These are phyloP conservation scores for Globisporangium emineosum DNA, from an alignment of 352 stramenopile species.

Conservation along the genomic window DNA sequence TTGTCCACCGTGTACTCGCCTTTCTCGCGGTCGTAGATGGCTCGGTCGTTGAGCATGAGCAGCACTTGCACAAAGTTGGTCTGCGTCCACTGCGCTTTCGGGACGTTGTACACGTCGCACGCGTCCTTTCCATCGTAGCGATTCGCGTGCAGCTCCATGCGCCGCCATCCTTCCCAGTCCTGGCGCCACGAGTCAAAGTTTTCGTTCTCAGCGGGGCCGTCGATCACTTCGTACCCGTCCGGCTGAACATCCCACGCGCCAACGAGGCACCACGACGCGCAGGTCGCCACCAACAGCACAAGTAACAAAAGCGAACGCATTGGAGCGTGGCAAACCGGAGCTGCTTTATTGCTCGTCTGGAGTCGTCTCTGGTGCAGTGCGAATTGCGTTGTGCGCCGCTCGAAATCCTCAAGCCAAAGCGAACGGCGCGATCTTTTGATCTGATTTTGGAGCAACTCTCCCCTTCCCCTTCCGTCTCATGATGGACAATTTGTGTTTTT, in stretches of 20 bases:
- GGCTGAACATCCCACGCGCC: constrained; percentile 69
- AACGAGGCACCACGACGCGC: not conserved
- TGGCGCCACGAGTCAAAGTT: constrained; percentile 45
- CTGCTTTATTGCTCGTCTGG: not conserved
- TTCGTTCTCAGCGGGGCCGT: constrained; percentile 39
- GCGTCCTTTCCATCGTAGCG: constrained; percentile 52
- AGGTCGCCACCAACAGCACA: constrained; percentile 12
- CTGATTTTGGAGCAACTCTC: not conserved
- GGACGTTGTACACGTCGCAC: constrained; percentile 76
- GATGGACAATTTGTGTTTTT: not conserved
- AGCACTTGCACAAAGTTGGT: constrained; percentile 73
- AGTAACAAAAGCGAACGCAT: constrained; percentile 14
- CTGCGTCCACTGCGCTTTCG: constrained; percentile 66
- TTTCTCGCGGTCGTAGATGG: constrained; percentile 63
- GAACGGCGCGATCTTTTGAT: not conserved
- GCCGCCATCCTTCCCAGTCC: constrained; percentile 59
- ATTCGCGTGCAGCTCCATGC: constrained; percentile 68
- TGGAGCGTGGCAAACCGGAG: not conserved
- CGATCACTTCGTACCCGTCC: constrained; percentile 78
- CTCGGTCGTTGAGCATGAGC: constrained; percentile 74
- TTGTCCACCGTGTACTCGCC: constrained; percentile 68
- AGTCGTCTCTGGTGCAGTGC: not conserved
- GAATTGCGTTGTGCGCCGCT: constrained; percentile 3
- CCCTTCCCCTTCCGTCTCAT: constrained; percentile 17
- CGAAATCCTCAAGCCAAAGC: too few species aligned